Conservation (phyloP, 1,139 yeast genomes). For the Candida sp. region DNA sequence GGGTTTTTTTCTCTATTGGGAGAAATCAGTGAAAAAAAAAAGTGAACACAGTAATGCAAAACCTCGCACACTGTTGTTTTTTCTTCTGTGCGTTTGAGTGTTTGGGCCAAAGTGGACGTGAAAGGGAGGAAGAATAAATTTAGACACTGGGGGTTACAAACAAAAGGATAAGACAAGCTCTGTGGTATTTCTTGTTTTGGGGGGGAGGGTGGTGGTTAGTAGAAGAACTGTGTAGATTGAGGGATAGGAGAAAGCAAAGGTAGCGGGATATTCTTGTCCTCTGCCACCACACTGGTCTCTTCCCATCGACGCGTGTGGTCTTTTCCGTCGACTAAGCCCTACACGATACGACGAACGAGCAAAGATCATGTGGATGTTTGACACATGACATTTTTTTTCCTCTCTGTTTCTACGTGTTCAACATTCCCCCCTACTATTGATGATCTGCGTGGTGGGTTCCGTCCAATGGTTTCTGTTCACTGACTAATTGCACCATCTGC, state of each 20-base stretch:
- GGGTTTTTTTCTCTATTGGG: neutral
- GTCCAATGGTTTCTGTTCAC: neutral
- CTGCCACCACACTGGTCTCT: too few species aligned
- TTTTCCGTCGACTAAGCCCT: neutral
- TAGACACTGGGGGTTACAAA: neutral
- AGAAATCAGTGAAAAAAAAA: conserved; percentile 1
- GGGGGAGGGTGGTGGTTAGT: too few species aligned
- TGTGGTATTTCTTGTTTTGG: too few species aligned
- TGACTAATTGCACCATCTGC: too few species aligned
- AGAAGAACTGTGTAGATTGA: too few species aligned
- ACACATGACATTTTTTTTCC: neutral
- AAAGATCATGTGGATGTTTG: neutral
- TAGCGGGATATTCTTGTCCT: too few species aligned
- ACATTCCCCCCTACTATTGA: neutral
- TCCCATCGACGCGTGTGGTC: neutral
- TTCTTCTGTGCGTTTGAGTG: neutral
- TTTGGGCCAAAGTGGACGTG: neutral
- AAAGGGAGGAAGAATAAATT: too few species aligned
- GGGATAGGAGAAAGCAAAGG: too few species aligned
- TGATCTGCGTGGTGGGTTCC: neutral
- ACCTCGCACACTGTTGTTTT: neutral
- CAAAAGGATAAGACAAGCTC: too few species aligned
- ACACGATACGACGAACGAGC: neutral
- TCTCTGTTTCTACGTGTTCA: neutral
- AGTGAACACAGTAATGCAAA: conserved; percentile 6